Base-by-base conservation (phyloP, 2,329 filamentous ascomycete genomes). In the Zasmidium citrigriseum region DNA sequence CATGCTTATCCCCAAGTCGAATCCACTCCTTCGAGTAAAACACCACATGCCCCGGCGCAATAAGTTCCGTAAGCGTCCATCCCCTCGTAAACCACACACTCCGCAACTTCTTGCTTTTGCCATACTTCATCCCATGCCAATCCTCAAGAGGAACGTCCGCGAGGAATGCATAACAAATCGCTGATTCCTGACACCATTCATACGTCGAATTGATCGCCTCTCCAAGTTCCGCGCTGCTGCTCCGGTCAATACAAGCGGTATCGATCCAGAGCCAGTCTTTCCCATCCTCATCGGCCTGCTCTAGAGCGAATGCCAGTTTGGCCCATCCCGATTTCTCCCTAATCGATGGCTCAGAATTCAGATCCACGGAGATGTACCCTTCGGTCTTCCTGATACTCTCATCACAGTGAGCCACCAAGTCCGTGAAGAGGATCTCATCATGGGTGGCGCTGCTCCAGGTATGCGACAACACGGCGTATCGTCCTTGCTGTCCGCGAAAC, bases 201-300 rank as follows among this genome's bases (percentile, higher is more conserved):
- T 46, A 58, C 1, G 46, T n/a, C 2, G 56, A 58, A 20, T 58
- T 58, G 51, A 58, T 49, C 12, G 56, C 46, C 22, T 54, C 51
- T 7, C 46, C 38, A 16, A 58, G 46, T 20, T 58, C 56, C 21
- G 51, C 34, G 25, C 56, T 58, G 44, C 56, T 54, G 20, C 50
- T 50, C 9, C 52, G 51, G 47, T 58, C 56, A 2, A 58, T 54
- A 23, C 56, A 58, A 7, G 51, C 51, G 11, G 56, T 58, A 27
- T 58, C 56, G 11, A 55, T 18, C 51, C 51, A 58, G 27, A 59
- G 57, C 24, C 56, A 62, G 10, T 61, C 49, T n/a, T 63, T 50
- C 3, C 60, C 63, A 29, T 65, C 57, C 18, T 59, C 47, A 14
- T 54, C 41, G 5, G 63, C 64, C 25, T 61, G 63, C 27, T 57